A percentile compares a stretch with the other conserved stretches of the same genome.
These are phyloP conservation scores for Fraxinus dipetala DNA, from an alignment of 305 asterid species.

Conservation along the genomic window DNA sequence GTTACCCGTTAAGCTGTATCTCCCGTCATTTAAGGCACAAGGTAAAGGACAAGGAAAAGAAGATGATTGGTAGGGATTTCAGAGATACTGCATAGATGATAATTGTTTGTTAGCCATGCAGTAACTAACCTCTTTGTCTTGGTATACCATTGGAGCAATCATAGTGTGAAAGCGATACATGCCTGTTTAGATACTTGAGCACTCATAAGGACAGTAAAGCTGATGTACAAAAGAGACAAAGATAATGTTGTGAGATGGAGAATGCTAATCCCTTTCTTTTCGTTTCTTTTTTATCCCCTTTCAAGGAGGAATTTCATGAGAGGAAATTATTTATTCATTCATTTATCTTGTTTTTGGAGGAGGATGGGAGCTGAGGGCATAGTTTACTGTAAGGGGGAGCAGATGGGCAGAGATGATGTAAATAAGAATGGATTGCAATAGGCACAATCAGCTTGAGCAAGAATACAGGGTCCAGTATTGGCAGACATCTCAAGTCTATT, in stretches of 20 bases:
- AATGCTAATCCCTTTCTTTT: neutral
- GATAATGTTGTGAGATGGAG: neutral
- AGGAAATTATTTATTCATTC: neutral
- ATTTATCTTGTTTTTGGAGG: neutral
- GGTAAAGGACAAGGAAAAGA: neutral
- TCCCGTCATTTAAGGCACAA: neutral
- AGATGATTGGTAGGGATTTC: neutral
- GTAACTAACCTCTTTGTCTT: neutral
- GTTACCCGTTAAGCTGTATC: neutral
- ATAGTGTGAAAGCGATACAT: neutral
- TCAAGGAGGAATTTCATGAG: neutral
- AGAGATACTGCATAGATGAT: neutral
- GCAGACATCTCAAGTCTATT: neutral
- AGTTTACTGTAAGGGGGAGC: neutral
- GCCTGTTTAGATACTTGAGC: neutral
- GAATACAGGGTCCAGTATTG: neutral
- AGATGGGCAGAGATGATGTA: neutral
- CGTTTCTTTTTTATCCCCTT: neutral
- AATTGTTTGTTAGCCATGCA: neutral
- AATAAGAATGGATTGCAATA: neutral
- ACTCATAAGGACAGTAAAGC: neutral
- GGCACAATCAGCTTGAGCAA: neutral
- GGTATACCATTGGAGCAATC: neutral
- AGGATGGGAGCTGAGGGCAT: neutral
- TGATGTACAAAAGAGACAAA: neutral